Percentiles rank a stretch among this genome's conserved stretches.
Evolutionary conservation across 164 flowering plant species (phyloP).

Genomic region (Buxus sempervirens): DNA sequence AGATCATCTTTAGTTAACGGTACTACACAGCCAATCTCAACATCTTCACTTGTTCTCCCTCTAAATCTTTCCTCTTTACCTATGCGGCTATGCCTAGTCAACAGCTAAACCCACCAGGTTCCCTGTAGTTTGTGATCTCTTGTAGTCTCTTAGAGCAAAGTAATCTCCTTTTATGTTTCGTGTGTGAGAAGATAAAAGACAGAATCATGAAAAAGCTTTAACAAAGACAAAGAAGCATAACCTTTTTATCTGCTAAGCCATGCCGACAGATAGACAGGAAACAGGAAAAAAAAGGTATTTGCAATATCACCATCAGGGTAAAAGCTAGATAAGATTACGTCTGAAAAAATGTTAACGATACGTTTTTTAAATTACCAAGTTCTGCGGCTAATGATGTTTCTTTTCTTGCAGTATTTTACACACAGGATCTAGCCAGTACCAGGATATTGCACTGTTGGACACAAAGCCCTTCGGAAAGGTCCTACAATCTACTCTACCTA

Average conservation of each 20-base stretch:
- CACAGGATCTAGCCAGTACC: slow-evolving; percentile 67
- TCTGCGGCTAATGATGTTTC: neutral
- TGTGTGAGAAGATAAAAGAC: no score
- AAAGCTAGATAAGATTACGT: slow-evolving; percentile 31
- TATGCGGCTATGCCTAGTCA: no score
- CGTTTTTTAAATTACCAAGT: neutral
- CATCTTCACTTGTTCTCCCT: no score
- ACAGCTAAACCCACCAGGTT: no score
- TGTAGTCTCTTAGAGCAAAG: neutral
- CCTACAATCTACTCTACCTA: neutral
- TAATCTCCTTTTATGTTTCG: no score
- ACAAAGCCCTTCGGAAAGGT: slow-evolving; percentile 97
- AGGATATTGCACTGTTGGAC: slow-evolving; percentile 85
- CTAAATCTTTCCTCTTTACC: no score
- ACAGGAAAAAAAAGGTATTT: no score
- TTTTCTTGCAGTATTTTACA: slow-evolving; percentile 63
- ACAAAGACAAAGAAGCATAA: slow-evolving; percentile 4
- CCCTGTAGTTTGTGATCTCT: no score
- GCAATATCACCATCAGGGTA: slow-evolving; percentile 24
- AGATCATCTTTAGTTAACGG: no score
- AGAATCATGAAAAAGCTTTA: slow-evolving; percentile 3
- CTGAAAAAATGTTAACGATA: neutral
- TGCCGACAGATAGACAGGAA: no score
- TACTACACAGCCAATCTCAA: no score
- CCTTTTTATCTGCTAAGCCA: neutral